phyloP scores from a whole-genome alignment of 2,329 filamentous ascomycete species.

The Orbilia blumenaviensis region DNA sequence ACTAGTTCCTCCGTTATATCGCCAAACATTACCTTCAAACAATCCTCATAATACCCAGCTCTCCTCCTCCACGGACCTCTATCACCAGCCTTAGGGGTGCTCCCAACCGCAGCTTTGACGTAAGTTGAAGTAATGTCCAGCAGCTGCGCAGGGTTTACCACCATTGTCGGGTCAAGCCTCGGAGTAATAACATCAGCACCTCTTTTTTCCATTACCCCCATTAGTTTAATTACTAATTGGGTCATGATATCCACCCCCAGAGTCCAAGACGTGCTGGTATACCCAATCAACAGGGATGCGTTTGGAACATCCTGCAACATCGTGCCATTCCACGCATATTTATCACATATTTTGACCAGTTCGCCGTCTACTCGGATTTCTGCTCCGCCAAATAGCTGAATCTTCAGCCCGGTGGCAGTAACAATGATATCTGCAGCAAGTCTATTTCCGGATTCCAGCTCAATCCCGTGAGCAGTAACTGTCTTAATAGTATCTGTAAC shows the following conservation, averaged over 20 bases:
- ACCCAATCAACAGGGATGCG: conserved; percentile 69
- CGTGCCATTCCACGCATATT: conserved; percentile 69
- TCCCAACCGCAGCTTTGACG: conserved; percentile 61
- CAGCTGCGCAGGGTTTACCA: conserved; percentile 61
- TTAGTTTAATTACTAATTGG: conserved; percentile 65
- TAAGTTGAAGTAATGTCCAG: conserved; percentile 67
- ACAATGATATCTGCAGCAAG: conserved; percentile 71
- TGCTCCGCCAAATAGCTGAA: conserved; percentile 68
- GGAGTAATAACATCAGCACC: conserved; percentile 64
- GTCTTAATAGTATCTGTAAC: conserved; percentile 65
- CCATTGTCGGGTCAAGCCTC: conserved; percentile 60
- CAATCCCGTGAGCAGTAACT: conserved; percentile 63
- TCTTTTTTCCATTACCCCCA: conserved; percentile 65
- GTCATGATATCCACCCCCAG: conserved; percentile 69
- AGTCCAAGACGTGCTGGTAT: conserved; percentile 71
- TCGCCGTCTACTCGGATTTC: conserved; percentile 66
- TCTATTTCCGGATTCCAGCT: conserved; percentile 63
- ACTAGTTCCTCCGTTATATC: conserved; percentile 19
- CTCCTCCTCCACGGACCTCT: conserved; percentile 24
- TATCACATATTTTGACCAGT: conserved; percentile 63
- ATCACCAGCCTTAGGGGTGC: conserved; percentile 63
- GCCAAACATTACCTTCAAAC: conserved; percentile 29
- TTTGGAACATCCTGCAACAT: conserved; percentile 74
- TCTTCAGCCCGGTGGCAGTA: conserved; percentile 71
- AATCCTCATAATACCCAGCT: conserved; percentile 31